These are phyloP conservation scores for Oryza glumipatula DNA, from an alignment of 176 grass and related monocot species.

Conservation along the genomic window DNA sequence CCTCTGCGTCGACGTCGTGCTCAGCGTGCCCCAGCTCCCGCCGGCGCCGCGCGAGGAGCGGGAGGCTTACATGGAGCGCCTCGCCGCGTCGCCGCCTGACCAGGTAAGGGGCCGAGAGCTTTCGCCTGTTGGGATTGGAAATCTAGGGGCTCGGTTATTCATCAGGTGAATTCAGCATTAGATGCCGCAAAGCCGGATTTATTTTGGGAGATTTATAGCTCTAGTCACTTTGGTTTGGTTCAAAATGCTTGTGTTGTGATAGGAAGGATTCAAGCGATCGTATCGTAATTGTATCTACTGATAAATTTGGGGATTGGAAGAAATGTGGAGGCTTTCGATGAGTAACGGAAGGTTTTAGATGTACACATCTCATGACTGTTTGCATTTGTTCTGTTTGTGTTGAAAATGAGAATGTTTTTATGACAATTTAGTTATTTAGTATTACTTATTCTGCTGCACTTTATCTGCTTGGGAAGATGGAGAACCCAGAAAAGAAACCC, in stretches of 20 bases:
- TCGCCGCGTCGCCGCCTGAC: constrained; percentile 78
- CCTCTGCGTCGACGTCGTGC: constrained; percentile 88
- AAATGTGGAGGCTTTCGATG: neutral
- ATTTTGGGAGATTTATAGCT: neutral
- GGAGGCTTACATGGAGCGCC: constrained; percentile 77
- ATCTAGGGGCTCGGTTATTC: neutral
- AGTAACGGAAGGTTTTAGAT: neutral
- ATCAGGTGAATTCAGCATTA: neutral
- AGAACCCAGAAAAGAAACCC: neutral
- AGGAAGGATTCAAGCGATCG: neutral
- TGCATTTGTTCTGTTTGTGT: neutral
- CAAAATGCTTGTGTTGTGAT: neutral
- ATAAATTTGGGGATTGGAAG: neutral
- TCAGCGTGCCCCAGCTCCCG: constrained; percentile 80
- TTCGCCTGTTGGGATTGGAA: neutral
- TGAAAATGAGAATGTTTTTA: accelerated
- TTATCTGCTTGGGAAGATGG: neutral
- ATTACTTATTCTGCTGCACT: neutral
- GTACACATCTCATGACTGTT: neutral
- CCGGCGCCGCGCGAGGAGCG: constrained; percentile 56
- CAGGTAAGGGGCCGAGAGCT: constrained; percentile 50
- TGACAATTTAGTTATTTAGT: neutral
- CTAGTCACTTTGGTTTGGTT: neutral
- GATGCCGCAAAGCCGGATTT: neutral
- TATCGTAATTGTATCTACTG: neutral